Conservation (phyloP, 306 rosid species). For the Vigna reflexopilosa region DNA sequence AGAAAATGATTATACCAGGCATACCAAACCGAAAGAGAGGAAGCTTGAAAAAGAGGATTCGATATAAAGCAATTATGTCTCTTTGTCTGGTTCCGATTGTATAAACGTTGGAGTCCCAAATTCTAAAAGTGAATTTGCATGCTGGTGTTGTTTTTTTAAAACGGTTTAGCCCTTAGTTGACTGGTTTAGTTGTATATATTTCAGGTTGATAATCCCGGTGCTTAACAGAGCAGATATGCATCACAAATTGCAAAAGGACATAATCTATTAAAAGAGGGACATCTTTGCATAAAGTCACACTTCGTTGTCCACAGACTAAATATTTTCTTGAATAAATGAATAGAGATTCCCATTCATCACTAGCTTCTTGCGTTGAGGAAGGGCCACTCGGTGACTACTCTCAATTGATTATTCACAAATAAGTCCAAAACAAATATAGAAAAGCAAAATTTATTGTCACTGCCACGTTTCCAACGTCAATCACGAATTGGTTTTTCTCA, state of each 20-base stretch:
- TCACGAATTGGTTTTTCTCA: conserved; percentile 30
- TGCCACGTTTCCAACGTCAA: conserved; percentile 39
- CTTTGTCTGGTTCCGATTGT: neutral
- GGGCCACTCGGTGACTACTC: conserved; percentile 34
- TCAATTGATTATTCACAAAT: conserved; percentile 3
- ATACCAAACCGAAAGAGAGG: neutral
- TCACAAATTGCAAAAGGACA: conserved; percentile 46
- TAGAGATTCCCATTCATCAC: conserved; percentile 40
- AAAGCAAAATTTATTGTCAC: conserved; percentile 27
- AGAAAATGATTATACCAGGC: neutral
- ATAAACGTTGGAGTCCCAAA: conserved; percentile 12
- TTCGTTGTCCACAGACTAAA: conserved; percentile 43
- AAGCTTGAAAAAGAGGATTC: conserved; percentile 6
- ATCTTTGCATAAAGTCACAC: conserved; percentile 47
- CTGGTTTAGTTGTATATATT: neutral
- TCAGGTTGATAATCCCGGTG: conserved; percentile 33
- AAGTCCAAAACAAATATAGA: conserved; percentile 34
- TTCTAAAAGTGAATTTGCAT: conserved; percentile 23
- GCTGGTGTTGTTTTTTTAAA: neutral
- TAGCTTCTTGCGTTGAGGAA: conserved; percentile 43
- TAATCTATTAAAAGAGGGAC: conserved; percentile 49
- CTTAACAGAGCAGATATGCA: conserved; percentile 35
- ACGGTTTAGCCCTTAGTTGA: conserved; percentile 13
- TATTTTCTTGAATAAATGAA: conserved; percentile 20
- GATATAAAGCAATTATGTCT: conserved; percentile 8